phyloP scores from a whole-genome alignment of 139 green algal genomes.

The Axilococcus clingmanii region DNA sequence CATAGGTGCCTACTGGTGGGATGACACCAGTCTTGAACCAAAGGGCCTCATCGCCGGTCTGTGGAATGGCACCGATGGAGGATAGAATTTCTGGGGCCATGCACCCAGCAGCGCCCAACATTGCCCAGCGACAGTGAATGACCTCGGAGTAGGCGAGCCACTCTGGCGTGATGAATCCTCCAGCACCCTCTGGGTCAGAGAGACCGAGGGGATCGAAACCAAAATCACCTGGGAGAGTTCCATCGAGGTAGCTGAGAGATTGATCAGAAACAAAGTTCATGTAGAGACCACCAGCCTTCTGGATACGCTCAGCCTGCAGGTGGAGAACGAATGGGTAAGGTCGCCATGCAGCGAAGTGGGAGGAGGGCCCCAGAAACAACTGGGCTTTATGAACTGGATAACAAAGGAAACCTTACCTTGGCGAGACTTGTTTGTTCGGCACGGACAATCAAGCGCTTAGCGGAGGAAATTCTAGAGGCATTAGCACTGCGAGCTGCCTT shows the following conservation, averaged over 20 bases:
- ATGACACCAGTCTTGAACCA: slow-evolving; percentile 92
- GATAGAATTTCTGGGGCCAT: slow-evolving; percentile 91
- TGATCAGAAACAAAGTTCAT: slow-evolving; percentile 54
- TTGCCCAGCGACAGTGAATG: slow-evolving; percentile 84
- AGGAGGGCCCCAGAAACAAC: too few species aligned
- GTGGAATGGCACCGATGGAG: slow-evolving; percentile 64
- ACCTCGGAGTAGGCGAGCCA: slow-evolving; percentile 82
- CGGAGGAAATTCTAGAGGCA: too few species aligned
- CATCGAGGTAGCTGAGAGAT: slow-evolving; percentile 90
- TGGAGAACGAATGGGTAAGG: background rate
- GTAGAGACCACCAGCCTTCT: slow-evolving; percentile 44
- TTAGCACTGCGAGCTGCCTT: too few species aligned
- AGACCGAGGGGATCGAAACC: slow-evolving; percentile 92
- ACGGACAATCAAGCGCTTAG: background rate
- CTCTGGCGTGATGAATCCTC: slow-evolving; percentile 84
- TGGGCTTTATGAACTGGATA: background rate
- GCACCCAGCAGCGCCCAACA: slow-evolving; percentile 92
- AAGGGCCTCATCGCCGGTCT: slow-evolving; percentile 39
- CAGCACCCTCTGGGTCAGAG: slow-evolving; percentile 78
- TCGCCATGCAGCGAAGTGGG: background rate
- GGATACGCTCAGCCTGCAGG: slow-evolving; percentile 56
- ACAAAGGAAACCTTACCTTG: background rate
- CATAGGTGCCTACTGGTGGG: slow-evolving; percentile 58
- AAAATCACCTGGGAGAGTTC: slow-evolving; percentile 67
- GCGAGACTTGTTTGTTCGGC: background rate